Evolutionary conservation across 2,329 filamentous ascomycete species (phyloP).

Genomic region (Fusarium citri): DNA sequence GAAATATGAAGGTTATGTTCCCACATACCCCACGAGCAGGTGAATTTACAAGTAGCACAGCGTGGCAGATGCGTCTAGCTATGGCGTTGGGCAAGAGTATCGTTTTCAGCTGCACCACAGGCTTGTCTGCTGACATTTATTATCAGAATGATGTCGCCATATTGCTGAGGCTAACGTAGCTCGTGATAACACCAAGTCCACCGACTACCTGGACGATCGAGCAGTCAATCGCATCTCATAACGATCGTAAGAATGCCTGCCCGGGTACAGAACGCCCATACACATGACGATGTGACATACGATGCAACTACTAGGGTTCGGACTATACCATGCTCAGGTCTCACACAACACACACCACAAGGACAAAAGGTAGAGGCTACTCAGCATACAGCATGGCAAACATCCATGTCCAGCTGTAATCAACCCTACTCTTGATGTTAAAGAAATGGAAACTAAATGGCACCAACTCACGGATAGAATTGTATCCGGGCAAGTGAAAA

Average conservation of each 20-base stretch:
- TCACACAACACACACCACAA: background rate
- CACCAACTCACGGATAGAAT: constrained; percentile 10
- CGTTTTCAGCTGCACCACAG: background rate
- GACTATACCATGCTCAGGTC: background rate
- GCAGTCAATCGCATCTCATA: background rate
- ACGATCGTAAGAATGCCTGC: background rate
- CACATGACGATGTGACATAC: background rate
- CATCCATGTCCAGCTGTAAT: constrained; percentile 25
- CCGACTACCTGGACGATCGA: background rate
- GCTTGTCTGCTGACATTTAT: background rate
- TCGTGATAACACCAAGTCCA: background rate
- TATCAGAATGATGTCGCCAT: background rate
- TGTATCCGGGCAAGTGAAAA: constrained; percentile 16
- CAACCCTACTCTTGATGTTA: background rate
- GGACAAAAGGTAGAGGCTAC: background rate
- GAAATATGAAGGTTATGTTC: background rate
- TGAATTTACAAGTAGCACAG: background rate
- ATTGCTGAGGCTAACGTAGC: background rate
- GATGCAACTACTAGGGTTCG: no score
- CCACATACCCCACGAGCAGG: background rate
- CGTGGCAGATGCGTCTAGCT: background rate
- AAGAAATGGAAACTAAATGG: background rate
- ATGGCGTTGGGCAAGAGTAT: background rate
- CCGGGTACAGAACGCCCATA: background rate
- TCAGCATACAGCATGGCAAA: background rate